Conservation (phyloP, 768 basidiomycete genomes). For the Leccinellum luteum region DNA sequence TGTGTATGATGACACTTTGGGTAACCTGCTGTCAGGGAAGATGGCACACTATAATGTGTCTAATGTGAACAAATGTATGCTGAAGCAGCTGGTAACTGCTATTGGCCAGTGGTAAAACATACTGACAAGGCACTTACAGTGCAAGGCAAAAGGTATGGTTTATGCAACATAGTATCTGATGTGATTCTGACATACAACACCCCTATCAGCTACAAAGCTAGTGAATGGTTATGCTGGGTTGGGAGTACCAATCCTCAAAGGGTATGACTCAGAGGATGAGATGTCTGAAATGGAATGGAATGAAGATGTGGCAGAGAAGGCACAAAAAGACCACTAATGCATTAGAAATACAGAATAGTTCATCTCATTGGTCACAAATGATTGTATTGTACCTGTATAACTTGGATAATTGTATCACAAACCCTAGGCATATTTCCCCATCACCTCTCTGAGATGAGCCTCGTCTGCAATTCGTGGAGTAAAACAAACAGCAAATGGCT, state of each 20-base stretch:
- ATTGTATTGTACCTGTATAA: not conserved
- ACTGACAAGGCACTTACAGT: not conserved
- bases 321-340: not conserved
- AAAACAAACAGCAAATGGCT: constrained; percentile 58
- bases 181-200: not conserved
- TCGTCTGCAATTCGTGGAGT: constrained; percentile 41
- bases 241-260: not conserved
- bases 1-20: not conserved
- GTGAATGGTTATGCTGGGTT: not conserved
- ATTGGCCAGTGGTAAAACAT: not conserved
- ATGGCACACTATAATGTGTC: not conserved
- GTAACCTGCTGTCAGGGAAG: not conserved
- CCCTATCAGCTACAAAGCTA: not conserved
- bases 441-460: constrained; percentile 23
- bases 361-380: not conserved
- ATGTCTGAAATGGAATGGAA: not conserved
- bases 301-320: not conserved
- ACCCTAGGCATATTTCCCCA: constrained; percentile 25
- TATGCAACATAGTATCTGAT: not conserved
- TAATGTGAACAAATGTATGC: not conserved
- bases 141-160: not conserved
- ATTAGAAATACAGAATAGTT: not conserved
- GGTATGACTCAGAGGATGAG: not conserved
- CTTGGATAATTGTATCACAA: not conserved
- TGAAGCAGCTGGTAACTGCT: not conserved